These are phyloP conservation scores for Cyclotella atomus DNA, from an alignment of 108 stramenopile species.

Conservation along the genomic window DNA sequence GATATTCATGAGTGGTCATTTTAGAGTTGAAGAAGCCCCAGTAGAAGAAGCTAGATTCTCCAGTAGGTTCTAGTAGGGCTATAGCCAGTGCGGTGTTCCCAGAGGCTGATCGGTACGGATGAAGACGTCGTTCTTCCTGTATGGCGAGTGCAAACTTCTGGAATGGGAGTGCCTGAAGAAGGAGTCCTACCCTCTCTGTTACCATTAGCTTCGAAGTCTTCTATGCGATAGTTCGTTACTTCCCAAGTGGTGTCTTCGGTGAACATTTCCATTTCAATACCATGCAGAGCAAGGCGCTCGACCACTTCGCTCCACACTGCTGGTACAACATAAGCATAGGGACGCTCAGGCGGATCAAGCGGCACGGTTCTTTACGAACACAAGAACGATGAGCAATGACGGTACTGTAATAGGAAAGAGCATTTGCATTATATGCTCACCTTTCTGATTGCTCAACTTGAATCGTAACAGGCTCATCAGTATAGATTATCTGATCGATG, in stretches of 20 bases:
- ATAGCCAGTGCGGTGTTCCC: neutral
- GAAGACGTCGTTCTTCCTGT: constrained; percentile 5
- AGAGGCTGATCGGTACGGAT: constrained; percentile 7
- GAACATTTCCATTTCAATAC: neutral
- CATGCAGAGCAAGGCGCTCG: neutral
- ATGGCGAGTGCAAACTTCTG: neutral
- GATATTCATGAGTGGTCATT: neutral
- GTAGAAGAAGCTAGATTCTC: constrained; percentile 5
- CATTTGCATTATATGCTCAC: neutral
- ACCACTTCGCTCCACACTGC: constrained; percentile 3
- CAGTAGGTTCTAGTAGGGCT: neutral
- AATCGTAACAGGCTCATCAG: constrained; percentile 3
- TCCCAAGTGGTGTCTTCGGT: neutral
- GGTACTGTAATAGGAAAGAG: neutral
- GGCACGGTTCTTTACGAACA: neutral
- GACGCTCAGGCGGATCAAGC: neutral
- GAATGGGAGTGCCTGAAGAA: neutral
- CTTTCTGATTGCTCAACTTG: constrained; percentile 2
- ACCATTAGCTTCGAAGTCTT: constrained; percentile 6
- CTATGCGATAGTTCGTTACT: constrained; percentile 5
- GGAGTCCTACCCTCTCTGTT: neutral
- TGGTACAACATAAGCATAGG: neutral
- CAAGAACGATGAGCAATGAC: neutral
- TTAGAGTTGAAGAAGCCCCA: constrained; percentile 6
- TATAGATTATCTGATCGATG: constrained; percentile 7